Conservation (phyloP, 805 yeast genomes). For the Wickerhamia fluorescens region DNA sequence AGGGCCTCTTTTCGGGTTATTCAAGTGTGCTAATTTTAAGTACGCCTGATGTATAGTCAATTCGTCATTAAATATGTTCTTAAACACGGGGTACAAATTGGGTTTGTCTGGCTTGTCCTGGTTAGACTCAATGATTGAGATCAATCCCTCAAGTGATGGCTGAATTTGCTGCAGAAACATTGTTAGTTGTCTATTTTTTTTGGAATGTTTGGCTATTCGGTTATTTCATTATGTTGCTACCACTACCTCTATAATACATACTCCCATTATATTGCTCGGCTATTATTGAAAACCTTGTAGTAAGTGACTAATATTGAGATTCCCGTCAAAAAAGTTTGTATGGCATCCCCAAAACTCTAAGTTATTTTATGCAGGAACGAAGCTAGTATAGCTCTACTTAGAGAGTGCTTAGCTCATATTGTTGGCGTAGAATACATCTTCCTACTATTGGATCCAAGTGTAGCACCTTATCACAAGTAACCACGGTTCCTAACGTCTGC, state of each 20-base stretch:
- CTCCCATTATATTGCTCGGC: too few relatives aligned
- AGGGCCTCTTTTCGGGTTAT: conserved; percentile 43
- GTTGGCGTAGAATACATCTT: neutral
- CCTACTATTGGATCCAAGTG: conserved; percentile 35
- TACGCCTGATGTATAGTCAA: conserved; percentile 89
- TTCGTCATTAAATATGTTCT: conserved; percentile 66
- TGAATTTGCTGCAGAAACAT: conserved; percentile 17
- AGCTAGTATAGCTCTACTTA: too few relatives aligned
- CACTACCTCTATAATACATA: too few relatives aligned
- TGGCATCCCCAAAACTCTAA: too few relatives aligned
- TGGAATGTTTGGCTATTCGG: conserved; percentile 8
- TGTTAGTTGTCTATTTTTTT: too few relatives aligned
- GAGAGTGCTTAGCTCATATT: neutral
- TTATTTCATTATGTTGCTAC: conserved; percentile 8
- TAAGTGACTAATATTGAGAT: too few relatives aligned
- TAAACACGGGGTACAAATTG: conserved; percentile 77
- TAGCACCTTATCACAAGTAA: conserved; percentile 39
- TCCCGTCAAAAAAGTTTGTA: too few relatives aligned
- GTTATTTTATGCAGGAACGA: too few relatives aligned
- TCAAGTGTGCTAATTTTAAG: conserved; percentile 68
- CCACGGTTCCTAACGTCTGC: conserved; percentile 36
- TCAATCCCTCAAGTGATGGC: conserved; percentile 29
- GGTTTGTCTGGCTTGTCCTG: conserved; percentile 21
- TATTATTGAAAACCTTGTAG: too few relatives aligned
- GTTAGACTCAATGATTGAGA: conserved; percentile 16